Evolutionary conservation across 352 stramenopile species (phyloP), one percentile per base, ranked within the genome.

Genomic region (Phytophthora rubi): DNA sequence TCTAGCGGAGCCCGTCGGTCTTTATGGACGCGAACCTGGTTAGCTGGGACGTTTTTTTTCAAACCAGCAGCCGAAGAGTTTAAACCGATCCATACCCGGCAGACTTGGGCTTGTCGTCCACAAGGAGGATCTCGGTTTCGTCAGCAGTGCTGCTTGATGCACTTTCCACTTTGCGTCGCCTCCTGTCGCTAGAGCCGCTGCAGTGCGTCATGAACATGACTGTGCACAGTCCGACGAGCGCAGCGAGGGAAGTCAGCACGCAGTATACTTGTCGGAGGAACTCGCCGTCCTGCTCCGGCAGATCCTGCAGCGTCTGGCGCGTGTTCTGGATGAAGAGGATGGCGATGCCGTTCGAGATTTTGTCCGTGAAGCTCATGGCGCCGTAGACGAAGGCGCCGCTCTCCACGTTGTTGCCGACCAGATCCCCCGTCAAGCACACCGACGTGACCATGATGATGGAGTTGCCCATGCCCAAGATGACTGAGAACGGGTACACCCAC

Each of bases 391-490:
- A 96, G 13, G 89, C 89, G 35, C 89, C 89, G 51, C 84, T 93
- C 65, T 94, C 89, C 42, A 91, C 75, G 62, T 92, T 90, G 70
- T 90, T 90, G 15, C 89, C 89, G 1, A 96, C 86, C 3, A 96
- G 67, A 55, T 94, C 89, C 45, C 86, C 89, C 62, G 93, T 89
- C 10, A 95, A 63, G 59, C 85, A 95, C 45, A 96, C 89, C 0
- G 84, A 93, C 10, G 87, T 93, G 33, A 96, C 89, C 89, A 96
- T 96, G 53, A 96, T 91, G 56, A 93, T 91, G 4, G 87, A 93
- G 68, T 95, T 94, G 53, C 89, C 89, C 77, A 93, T 90, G 16
- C 89, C 89, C 28, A 96, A 65, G 26, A 95, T 48, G 39, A 91
- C 48, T 39, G 86, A 92, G 54, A 88, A 86, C 18, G 67, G 65